Percentiles rank a stretch among this genome's conserved stretches.
phyloP scores from a whole-genome alignment of 495 filamentous ascomycete genomes.

The Penicillium simplicissimum region DNA sequence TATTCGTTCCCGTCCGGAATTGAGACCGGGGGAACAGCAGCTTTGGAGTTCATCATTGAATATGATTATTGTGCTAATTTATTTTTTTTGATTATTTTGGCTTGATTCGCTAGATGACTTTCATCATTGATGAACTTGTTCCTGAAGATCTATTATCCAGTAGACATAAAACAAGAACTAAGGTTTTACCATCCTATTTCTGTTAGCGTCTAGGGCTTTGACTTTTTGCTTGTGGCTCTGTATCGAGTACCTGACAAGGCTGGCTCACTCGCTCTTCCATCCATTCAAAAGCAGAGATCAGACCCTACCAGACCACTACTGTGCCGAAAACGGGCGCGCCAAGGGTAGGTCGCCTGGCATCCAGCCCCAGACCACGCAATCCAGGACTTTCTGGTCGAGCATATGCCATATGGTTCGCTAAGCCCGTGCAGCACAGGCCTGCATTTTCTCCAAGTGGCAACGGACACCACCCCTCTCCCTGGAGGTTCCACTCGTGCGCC shows the following conservation, averaged over 20 bases:
- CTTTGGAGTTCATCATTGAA: not conserved
- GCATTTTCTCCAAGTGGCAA: conserved; percentile 17
- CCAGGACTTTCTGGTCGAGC: conserved; percentile 11
- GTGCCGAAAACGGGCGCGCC: conserved; percentile 2
- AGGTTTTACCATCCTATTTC: not conserved
- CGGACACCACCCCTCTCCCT: conserved; percentile 7
- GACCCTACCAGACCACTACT: not conserved
- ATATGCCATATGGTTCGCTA: conserved; percentile 10
- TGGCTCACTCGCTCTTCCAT: not conserved
- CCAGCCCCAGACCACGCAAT: conserved; percentile 14
- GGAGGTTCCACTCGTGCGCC: conserved; percentile 2
- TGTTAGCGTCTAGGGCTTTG: not conserved
- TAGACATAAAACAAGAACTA: too few relatives aligned
- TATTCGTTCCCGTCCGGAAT: conserved; percentile 4
- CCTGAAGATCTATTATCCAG: not conserved
- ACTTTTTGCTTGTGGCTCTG: not conserved
- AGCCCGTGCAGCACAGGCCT: conserved; percentile 14
- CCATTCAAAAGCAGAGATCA: conserved; percentile 5
- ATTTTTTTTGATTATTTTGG: not conserved
- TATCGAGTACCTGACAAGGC: not conserved
- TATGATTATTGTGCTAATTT: not conserved
- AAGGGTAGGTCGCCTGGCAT: conserved; percentile 7
- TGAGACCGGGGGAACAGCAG: not conserved
- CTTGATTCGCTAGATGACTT: not conserved
- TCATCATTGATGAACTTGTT: not conserved